Evolutionary conservation across 1,139 yeast species (phyloP).

Genomic region (Geotrichum klebahnii): DNA sequence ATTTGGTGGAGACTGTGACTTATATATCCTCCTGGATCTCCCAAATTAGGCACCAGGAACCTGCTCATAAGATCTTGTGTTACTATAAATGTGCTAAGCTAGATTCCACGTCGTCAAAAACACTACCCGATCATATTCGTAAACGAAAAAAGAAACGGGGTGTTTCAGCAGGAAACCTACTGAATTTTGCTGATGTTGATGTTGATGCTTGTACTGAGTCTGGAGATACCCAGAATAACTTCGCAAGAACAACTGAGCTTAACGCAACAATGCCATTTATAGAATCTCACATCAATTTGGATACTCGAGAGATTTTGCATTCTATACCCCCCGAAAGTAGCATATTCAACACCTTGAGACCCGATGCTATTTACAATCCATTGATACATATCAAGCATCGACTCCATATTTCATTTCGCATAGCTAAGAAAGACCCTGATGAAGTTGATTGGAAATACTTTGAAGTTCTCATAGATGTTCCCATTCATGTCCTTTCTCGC

Average conservation of each 20-base stretch:
- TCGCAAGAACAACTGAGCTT: too few relatives aligned
- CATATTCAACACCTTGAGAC: conserved; percentile 43
- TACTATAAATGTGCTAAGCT: conserved; percentile 36
- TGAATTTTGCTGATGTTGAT: too few relatives aligned
- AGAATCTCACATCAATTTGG: too few relatives aligned
- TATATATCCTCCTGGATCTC: conserved; percentile 46
- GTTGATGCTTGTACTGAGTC: too few relatives aligned
- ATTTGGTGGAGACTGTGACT: conserved; percentile 66
- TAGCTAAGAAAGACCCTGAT: conserved; percentile 56
- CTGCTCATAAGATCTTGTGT: conserved; percentile 32
- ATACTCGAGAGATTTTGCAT: too few relatives aligned
- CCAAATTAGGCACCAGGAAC: conserved; percentile 32
- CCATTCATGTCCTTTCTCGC: conserved; percentile 66
- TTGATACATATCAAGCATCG: conserved; percentile 72
- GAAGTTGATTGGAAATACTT: conserved; percentile 83
- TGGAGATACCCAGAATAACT: too few relatives aligned
- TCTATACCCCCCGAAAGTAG: conserved; percentile 20
- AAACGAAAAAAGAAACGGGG: conserved; percentile 11
- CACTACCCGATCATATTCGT: conserved; percentile 12
- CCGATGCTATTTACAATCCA: conserved; percentile 65
- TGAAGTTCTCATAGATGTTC: conserved; percentile 87
- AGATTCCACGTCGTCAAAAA: too few relatives aligned
- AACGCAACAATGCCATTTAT: too few relatives aligned
- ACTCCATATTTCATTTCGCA: conserved; percentile 71
- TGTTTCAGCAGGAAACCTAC: conserved; percentile 5